Evolutionary conservation across 1,284 basidiomycete genomes (phyloP), one percentile per base, ranked within the genome.

Genomic region (Puccinia hordei): DNA sequence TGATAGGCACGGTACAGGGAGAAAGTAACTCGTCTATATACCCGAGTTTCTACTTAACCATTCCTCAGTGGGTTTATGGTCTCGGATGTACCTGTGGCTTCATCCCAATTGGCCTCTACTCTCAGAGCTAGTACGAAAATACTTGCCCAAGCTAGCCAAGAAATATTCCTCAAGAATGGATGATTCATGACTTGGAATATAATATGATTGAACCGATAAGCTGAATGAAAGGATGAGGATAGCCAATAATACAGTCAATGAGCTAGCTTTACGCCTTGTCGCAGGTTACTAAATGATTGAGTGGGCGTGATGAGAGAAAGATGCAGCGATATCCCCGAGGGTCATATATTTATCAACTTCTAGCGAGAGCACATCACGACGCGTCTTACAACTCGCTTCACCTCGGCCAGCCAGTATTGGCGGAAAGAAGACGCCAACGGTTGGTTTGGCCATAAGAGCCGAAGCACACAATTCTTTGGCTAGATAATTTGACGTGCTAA

Each of bases 81-180:
- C 49, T 41, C 49, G 66, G 13, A 69, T 19, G 68, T 71, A 15
- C 24, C 68, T 27, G 68, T 71, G 44, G 68, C 38, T 49, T 35
- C 33, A 38, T 71, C 68, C 41, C 68, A 71, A 49, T 71, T 71
- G 30, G 68, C 59, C 17, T 38, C 59, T 63, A 33, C 6, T 38
- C 59, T 38, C 17, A 6, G 33, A 22, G 13, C 33, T 10, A 63
- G 33, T 1, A 63, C 15, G 19, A 63, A 33, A 27, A 63, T 35
- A 9, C 5, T 38, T 12, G 33, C 15, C 59, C 33, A 63, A 38
- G 33, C 33, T 35, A 63, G 57, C 59, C 59, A 63, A 63, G 59
- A 38, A 38, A 63, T 17, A 38, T 63, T 17, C 33, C 59, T 63
- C 59, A 63, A 63, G 17, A 27, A 19, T 38, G 17, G 33, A 38